A percentile compares a stretch with the other conserved stretches of the same genome.
Evolutionary conservation across 2,329 filamentous ascomycete species (phyloP).

Genomic region (Paraphaeosphaeria sporulosa): DNA sequence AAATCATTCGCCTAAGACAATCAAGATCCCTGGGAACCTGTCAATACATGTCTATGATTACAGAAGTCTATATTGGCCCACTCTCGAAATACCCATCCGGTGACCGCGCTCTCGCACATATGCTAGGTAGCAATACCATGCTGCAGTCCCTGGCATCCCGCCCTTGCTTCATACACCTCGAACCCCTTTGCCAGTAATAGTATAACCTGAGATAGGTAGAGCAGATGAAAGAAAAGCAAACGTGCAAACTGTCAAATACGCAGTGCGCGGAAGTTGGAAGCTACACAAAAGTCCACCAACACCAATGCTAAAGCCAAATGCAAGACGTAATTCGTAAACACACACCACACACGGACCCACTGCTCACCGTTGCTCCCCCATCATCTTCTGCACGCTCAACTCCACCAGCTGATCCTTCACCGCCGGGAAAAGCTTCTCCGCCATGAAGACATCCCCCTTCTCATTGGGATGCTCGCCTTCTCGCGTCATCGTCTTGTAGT

Average conservation of each 20-base stretch:
- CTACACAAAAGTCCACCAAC: neutral
- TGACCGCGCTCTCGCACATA: too few relatives aligned
- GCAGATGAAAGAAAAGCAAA: too few relatives aligned
- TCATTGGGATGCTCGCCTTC: slow-evolving; percentile 48
- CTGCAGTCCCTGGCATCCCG: too few relatives aligned
- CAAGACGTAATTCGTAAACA: neutral
- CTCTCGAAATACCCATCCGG: neutral
- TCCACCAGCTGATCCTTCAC: slow-evolving; percentile 19
- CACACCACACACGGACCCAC: neutral
- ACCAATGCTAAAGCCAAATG: neutral
- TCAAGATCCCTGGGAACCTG: neutral
- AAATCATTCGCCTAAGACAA: neutral
- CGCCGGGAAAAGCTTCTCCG: slow-evolving; percentile 32
- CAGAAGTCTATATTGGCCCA: neutral
- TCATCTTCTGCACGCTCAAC: slow-evolving; percentile 2
- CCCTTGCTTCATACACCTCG: too few relatives aligned
- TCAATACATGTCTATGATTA: neutral
- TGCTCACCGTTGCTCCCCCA: neutral
- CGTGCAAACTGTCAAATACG: neutral
- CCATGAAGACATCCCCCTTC: slow-evolving; percentile 40
- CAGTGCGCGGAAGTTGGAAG: neutral
- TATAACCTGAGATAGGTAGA: too few relatives aligned
- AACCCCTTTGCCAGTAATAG: too few relatives aligned
- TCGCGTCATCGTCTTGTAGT: slow-evolving; percentile 37
- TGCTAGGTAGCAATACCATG: too few relatives aligned